phyloP scores from a whole-genome alignment of 2,329 filamentous ascomycete genomes.

The Bimuria novae-zelandiae region DNA sequence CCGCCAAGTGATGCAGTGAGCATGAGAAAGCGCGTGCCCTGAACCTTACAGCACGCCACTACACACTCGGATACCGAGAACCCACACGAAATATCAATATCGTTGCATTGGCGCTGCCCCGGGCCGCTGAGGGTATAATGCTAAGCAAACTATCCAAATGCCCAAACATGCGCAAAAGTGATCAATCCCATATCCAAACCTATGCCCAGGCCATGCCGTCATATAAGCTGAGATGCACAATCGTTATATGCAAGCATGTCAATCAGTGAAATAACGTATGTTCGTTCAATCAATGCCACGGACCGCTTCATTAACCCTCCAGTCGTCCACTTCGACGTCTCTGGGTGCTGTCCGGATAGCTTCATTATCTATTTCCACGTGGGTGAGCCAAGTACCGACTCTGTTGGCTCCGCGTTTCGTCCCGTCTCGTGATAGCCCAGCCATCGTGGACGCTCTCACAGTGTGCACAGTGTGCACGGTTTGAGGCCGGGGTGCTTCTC shows the following conservation, averaged over 20 bases:
- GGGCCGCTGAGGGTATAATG: slow-evolving; percentile 13
- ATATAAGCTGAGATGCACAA: background rate
- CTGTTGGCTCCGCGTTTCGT: slow-evolving; percentile 41
- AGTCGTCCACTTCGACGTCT: slow-evolving; percentile 43
- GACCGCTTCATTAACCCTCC: slow-evolving; percentile 42
- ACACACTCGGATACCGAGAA: too few relatives aligned
- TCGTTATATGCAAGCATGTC: background rate
- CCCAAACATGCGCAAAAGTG: background rate
- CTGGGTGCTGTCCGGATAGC: slow-evolving; percentile 39
- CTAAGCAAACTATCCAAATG: slow-evolving; percentile 9
- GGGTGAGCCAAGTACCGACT: slow-evolving; percentile 46
- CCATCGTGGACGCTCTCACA: slow-evolving; percentile 41
- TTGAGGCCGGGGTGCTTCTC: slow-evolving; percentile 16
- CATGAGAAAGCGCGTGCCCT: too few relatives aligned
- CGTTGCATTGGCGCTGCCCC: background rate
- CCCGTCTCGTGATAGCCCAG: slow-evolving; percentile 43
- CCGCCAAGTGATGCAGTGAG: background rate
- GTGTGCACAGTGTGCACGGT: slow-evolving; percentile 20
- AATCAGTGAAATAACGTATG: slow-evolving; percentile 7
- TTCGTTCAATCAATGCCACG: slow-evolving; percentile 39
- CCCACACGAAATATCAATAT: background rate
- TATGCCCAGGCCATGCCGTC: background rate
- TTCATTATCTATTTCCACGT: slow-evolving; percentile 43
- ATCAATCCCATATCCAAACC: background rate
- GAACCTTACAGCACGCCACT: background rate